A percentile compares a stretch with the other conserved stretches of the same genome.
These are phyloP conservation scores for Microcyclospora tardicrescens DNA, from an alignment of 2,329 filamentous ascomycete species.

Conservation along the genomic window DNA sequence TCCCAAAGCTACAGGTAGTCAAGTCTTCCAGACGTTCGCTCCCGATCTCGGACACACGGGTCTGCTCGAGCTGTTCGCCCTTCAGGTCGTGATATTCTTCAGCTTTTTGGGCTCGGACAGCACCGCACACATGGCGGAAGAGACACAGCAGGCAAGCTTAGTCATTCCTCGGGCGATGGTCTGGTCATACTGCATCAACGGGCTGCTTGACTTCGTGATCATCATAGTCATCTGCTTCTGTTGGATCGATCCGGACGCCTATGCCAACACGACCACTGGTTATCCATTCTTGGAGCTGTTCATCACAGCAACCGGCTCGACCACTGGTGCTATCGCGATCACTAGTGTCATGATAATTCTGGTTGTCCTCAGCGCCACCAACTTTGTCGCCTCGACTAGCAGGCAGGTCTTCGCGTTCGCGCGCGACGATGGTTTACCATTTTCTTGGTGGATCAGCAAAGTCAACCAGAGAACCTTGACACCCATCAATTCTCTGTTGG, in stretches of 20 bases:
- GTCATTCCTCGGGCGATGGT: slow-evolving; percentile 12
- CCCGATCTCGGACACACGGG: not conserved
- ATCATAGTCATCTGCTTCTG: slow-evolving; percentile 21
- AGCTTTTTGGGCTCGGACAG: slow-evolving; percentile 8
- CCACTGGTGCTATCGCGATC: not conserved
- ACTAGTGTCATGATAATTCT: slow-evolving; percentile 2
- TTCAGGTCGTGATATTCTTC: not conserved
- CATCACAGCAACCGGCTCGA: slow-evolving; percentile 1
- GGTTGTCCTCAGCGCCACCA: slow-evolving; percentile 6
- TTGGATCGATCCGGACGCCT: slow-evolving; percentile 9
- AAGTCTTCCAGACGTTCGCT: slow-evolving; percentile 2
- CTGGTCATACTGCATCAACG: slow-evolving; percentile 13
- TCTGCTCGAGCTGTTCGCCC: not conserved
- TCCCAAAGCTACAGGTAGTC: not conserved
- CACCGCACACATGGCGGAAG: slow-evolving; percentile 16
- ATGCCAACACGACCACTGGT: not conserved
- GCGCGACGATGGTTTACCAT: slow-evolving; percentile 11
- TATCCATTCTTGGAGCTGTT: slow-evolving; percentile 4
- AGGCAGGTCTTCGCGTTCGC: slow-evolving; percentile 13
- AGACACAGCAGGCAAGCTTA: slow-evolving; percentile 10
- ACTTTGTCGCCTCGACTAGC: slow-evolving; percentile 9
- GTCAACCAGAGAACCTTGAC: slow-evolving; percentile 5
- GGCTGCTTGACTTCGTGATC: slow-evolving; percentile 13
- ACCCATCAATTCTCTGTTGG: slow-evolving; percentile 10
- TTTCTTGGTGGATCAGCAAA: slow-evolving; percentile 5